Base-by-base conservation (phyloP, 148 eudicot genomes). In the Polygonum aviculare region DNA sequence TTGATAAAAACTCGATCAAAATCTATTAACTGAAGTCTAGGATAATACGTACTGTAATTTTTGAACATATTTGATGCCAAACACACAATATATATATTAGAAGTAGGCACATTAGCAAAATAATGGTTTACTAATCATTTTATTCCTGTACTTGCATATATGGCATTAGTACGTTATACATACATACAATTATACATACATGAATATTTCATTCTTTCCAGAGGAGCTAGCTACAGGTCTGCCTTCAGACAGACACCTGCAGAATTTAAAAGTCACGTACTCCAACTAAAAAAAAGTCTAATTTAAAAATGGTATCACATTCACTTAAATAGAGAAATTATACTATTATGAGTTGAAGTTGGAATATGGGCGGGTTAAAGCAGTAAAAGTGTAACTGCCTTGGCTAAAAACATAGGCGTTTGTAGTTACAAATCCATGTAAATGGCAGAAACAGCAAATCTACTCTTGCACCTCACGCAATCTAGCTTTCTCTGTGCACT, bases 381-480 rank as follows among this genome's bases (percentile, higher is more conserved):
- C 69, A 26, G 69, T 1, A 60, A 60, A 60, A 60, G 38, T 22
- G 69, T 7, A 31, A 60, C 3, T 18, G 69, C 31, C 5, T 22
- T 60, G 38, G 69, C 8, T 3, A 60, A 22, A 60, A 60, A 60
- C 69, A 60, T 60, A 12, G 36, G 69, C 26, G 38, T 60, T 60
- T 60, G 69, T 60, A 60, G 10, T 60, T 60, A 60, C 69, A 60
- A 60, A 60, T 60, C 36, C 69, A 60, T 60, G 69, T 60, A 60
- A 60, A 60, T 60, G 69, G 3, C 69, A 60, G 21, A 26, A 22
- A 60, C 38, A 60, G 9, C 4, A 31, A 21, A 26, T 60, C 69
- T 60, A 60, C 69, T 60, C 69, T 60, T 60, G 69, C 69, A 60
- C 31, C 36, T 60, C 69, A 60, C 69, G 69, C 69, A 60, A 60